These are phyloP conservation scores for Leptographium lundbergii DNA, from an alignment of 2,329 filamentous ascomycete species.

Conservation along the genomic window DNA sequence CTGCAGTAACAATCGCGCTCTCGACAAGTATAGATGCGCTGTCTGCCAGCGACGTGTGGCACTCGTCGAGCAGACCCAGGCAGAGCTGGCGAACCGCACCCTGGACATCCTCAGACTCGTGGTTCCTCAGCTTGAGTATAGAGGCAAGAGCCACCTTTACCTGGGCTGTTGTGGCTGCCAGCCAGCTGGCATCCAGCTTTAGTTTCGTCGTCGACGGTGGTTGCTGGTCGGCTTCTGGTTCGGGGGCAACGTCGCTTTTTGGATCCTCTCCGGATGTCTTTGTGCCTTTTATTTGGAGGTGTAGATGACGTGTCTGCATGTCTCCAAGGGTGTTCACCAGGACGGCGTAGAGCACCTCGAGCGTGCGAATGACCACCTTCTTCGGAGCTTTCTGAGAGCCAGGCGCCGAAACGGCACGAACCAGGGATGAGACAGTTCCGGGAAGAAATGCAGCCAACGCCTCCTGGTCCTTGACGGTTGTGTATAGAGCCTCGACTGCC, in stretches of 20 bases:
- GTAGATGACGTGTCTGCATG: conserved; percentile 35
- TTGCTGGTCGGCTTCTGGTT: neutral
- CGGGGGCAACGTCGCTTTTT: neutral
- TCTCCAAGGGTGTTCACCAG: conserved; percentile 46
- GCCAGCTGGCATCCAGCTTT: conserved; percentile 42
- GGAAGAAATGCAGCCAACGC: conserved; percentile 77
- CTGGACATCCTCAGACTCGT: conserved; percentile 57
- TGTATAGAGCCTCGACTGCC: conserved; percentile 49
- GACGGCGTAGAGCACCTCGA: conserved; percentile 45
- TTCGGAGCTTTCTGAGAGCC: conserved; percentile 40
- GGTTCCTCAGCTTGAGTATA: conserved; percentile 60
- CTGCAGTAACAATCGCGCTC: conserved; percentile 59
- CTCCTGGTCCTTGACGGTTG: conserved; percentile 56
- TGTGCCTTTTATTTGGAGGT: conserved; percentile 18
- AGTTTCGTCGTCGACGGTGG: neutral
- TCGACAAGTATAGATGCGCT: conserved; percentile 65
- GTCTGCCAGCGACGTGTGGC: conserved; percentile 56
- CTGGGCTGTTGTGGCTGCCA: conserved; percentile 67
- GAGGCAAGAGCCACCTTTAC: conserved; percentile 72
- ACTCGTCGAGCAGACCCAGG: conserved; percentile 64
- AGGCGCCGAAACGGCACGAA: conserved; percentile 60
- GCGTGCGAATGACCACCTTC: conserved; percentile 49
- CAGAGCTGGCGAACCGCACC: conserved; percentile 58
- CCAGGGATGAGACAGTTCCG: conserved; percentile 70
- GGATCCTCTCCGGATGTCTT: neutral